A percentile compares a stretch with the other conserved stretches of the same genome.
Evolutionary conservation across 2,329 filamentous ascomycete genomes (phyloP).

Genomic region (Incumbomyces lentus): DNA sequence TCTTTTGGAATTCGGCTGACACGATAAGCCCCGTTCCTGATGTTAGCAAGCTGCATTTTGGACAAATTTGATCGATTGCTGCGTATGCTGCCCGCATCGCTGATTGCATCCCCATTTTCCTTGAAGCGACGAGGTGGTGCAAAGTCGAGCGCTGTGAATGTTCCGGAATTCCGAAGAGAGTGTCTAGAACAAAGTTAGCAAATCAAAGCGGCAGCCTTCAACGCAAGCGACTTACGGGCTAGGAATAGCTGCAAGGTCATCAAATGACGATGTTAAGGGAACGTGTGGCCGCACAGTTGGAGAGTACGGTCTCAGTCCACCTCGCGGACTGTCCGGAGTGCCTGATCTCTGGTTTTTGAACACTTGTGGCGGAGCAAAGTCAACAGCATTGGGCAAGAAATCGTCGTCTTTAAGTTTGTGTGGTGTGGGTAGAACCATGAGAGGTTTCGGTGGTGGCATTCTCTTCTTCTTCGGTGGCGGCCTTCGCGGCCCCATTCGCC

Average conservation of each 20-base stretch:
- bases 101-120: constrained; percentile 28
- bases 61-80: constrained; percentile 74
- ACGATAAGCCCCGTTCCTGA: constrained; percentile 74
- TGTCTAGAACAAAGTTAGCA: constrained; percentile 26
- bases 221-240: constrained; percentile 63
- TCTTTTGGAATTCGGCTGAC: constrained; percentile 75
- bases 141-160: constrained; percentile 40
- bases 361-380: constrained; percentile 72
- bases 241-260: constrained; percentile 74
- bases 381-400: constrained; percentile 55
- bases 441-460: constrained; percentile 60
- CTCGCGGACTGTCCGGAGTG: constrained; percentile 49
- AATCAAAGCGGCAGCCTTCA: neutral
- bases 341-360: constrained; percentile 61
- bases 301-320: constrained; percentile 56
- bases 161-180: constrained; percentile 38
- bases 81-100: constrained; percentile 41
- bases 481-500: constrained; percentile 32
- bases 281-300: constrained; percentile 62
- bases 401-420: constrained; percentile 73
- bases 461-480: constrained; percentile 44
- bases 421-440: constrained; percentile 73
- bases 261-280: constrained; percentile 74
- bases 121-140: constrained; percentile 40
- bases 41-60: constrained; percentile 54